Conservation (phyloP, 2,329 filamentous ascomycete species). For the Neonectria ditissima region DNA sequence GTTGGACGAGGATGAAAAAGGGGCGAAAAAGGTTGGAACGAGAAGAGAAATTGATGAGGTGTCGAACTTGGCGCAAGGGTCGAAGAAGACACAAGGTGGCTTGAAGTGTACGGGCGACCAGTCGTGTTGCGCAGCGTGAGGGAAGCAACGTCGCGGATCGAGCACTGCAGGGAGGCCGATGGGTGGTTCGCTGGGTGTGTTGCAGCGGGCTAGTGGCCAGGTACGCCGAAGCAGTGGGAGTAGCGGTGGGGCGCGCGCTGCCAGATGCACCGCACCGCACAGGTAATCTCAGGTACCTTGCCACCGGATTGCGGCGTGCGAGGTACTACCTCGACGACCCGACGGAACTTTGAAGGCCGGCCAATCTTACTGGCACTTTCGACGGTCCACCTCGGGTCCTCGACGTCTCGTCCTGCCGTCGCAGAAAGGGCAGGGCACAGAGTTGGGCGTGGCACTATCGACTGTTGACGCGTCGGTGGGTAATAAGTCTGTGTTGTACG, state of each 20-base stretch:
- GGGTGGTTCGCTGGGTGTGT: slow-evolving; percentile 36
- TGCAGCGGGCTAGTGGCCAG: slow-evolving; percentile 13
- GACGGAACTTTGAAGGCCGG: neutral
- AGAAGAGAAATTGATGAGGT: slow-evolving; percentile 33
- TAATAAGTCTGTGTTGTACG: neutral
- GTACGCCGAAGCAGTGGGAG: slow-evolving; percentile 30
- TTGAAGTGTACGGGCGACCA: slow-evolving; percentile 44
- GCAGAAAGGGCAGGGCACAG: slow-evolving; percentile 14
- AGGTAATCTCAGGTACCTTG: slow-evolving; percentile 12
- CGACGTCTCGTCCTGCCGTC: slow-evolving; percentile 5
- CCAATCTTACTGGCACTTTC: slow-evolving; percentile 27
- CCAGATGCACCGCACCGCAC: slow-evolving; percentile 8
- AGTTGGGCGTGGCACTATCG: slow-evolving; percentile 13
- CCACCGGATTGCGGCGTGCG: slow-evolving; percentile 13
- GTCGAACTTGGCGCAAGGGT: slow-evolving; percentile 42
- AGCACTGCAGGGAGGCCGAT: slow-evolving; percentile 43
- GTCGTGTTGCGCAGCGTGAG: slow-evolving; percentile 45
- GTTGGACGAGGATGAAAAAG: slow-evolving; percentile 31
- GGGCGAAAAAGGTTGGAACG: slow-evolving; percentile 35
- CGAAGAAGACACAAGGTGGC: slow-evolving; percentile 50
- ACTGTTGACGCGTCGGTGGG: slow-evolving; percentile 9
- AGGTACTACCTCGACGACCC: slow-evolving; percentile 17
- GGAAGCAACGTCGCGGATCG: slow-evolving; percentile 45
- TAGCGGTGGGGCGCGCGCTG: slow-evolving; percentile 29
- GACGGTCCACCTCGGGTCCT: slow-evolving; percentile 23